phyloP scores from a whole-genome alignment of 2,329 filamentous ascomycete species.

The Cytospora mali region DNA sequence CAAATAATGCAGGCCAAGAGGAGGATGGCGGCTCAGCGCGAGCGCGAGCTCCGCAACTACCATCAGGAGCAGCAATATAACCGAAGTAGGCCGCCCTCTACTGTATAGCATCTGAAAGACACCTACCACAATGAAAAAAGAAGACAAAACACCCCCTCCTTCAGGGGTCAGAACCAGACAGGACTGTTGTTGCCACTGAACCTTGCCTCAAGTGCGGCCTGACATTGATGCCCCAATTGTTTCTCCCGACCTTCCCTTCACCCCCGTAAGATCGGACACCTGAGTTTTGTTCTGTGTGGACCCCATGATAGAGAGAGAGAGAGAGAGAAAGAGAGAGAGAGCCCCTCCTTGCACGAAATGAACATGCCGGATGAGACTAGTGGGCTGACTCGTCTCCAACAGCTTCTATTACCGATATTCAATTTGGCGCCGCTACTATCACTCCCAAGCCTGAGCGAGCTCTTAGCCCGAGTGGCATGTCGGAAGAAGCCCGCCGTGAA shows the following conservation, averaged over 20 bases:
- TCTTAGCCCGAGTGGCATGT: conserved; percentile 81
- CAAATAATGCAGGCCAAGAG: conserved; percentile 99
- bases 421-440: conserved; percentile 43
- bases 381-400: conserved; percentile 40
- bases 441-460: conserved; percentile 77
- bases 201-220: conserved; percentile 29
- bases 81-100: conserved; percentile 89
- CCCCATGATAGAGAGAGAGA: no score
- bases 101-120: conserved; percentile 64
- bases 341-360: conserved; percentile 31
- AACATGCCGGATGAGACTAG: conserved; percentile 25
- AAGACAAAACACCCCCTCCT: conserved; percentile 40
- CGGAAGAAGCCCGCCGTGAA: conserved; percentile 93
- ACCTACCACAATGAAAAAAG: conserved; percentile 43
- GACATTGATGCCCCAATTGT: conserved; percentile 26
- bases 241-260: conserved; percentile 31
- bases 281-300: background rate
- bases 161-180: conserved; percentile 32
- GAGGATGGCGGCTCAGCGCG: conserved; percentile 97
- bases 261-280: conserved; percentile 32
- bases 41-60: conserved; percentile 98
- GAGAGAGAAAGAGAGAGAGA: no score
- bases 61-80: conserved; percentile 99
- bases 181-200: conserved; percentile 18
- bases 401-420: conserved; percentile 55